Evolutionary conservation across 306 rosid genomes (phyloP).

Genomic region (Castanospermum australe): DNA sequence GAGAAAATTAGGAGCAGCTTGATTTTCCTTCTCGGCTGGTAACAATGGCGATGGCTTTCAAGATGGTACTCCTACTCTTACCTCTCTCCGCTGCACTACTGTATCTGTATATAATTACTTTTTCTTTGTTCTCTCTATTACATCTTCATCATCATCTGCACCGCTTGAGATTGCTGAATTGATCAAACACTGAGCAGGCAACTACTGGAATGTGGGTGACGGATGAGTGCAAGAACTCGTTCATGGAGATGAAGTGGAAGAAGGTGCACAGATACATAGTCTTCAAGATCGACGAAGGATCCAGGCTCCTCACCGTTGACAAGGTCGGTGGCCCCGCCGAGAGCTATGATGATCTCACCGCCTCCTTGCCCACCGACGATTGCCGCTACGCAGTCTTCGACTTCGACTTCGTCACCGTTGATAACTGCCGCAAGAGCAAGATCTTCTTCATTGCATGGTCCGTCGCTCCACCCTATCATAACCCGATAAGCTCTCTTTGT

Average conservation of each 20-base stretch:
- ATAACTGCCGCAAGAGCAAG: slow-evolving; percentile 80
- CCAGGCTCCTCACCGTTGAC: slow-evolving; percentile 65
- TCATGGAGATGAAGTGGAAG: slow-evolving; percentile 92
- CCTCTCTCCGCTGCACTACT: neutral
- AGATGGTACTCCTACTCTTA: slow-evolving; percentile 54
- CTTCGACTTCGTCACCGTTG: slow-evolving; percentile 72
- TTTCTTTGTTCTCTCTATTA: too few species aligned
- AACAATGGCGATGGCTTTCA: slow-evolving; percentile 92
- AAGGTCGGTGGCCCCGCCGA: slow-evolving; percentile 74
- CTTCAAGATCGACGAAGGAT: slow-evolving; percentile 73
- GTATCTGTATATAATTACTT: neutral
- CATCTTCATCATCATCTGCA: too few species aligned
- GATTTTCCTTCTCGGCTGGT: neutral
- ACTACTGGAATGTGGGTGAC: slow-evolving; percentile 91
- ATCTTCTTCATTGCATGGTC: slow-evolving; percentile 86
- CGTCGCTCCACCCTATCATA: neutral
- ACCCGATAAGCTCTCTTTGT: too few species aligned
- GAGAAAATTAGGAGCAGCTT: neutral
- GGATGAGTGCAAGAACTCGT: slow-evolving; percentile 80
- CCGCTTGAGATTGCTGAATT: too few species aligned
- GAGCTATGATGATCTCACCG: slow-evolving; percentile 63
- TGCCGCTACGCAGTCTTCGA: slow-evolving; percentile 78
- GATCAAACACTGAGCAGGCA: slow-evolving; percentile 52
- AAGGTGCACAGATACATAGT: slow-evolving; percentile 75
- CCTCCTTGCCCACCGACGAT: slow-evolving; percentile 65